Percentiles rank a stretch among this genome's conserved stretches.
Conservation (phyloP, 306 rosid genomes). For the Ammopiptanthus mongolicus region DNA sequence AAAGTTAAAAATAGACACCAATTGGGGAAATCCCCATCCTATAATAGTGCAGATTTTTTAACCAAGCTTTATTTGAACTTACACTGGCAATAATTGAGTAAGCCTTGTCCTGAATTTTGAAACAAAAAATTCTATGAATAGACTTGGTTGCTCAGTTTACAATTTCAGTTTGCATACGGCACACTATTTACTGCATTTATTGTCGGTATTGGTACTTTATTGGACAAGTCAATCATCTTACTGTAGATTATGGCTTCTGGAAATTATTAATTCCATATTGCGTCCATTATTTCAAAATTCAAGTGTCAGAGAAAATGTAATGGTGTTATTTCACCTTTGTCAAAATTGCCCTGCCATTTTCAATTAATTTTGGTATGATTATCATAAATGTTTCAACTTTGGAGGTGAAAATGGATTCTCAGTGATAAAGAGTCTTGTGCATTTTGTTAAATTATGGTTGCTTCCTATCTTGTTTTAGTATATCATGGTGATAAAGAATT, state of each 20-base stretch:
- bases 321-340: background rate
- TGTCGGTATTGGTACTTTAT: background rate
- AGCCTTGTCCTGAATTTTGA: background rate
- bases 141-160: background rate
- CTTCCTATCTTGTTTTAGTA: constrained; percentile 18
- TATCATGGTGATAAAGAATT: constrained; percentile 8
- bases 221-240: background rate
- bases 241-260: background rate
- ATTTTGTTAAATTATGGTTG: constrained; percentile 1
- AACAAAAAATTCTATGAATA: background rate
- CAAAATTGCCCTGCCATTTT: constrained; percentile 1
- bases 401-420: background rate
- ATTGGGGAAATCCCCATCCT: background rate
- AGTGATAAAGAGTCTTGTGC: background rate
- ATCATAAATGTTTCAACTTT: background rate
- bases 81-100: background rate
- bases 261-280: background rate
- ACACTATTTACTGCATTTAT: background rate
- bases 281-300: background rate
- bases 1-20: background rate
- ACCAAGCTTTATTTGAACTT: background rate
- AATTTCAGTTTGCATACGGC: background rate
- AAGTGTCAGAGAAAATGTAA: background rate
- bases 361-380: constrained; percentile 1
- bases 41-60: background rate